Base-by-base conservation (phyloP, 306 rosid species). In the Hylodesmum podocarpum region DNA sequence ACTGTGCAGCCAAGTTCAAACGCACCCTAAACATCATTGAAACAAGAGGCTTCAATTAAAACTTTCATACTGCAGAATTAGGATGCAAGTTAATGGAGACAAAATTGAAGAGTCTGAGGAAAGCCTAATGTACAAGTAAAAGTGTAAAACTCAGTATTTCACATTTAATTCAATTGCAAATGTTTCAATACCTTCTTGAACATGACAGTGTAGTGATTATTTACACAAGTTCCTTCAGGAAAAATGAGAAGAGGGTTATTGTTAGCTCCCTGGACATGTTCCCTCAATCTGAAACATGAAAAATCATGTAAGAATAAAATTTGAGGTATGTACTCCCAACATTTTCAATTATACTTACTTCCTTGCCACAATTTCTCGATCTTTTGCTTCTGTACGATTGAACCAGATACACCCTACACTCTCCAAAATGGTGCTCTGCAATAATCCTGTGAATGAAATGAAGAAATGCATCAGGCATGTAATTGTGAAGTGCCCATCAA, bases 141-240 rank as follows among this genome's bases (percentile, higher is more conserved):
- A 61, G 36, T 19, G 54, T 40, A 62, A 59, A 62, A 62, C 46
- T 61, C 67, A 4, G 67, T 11, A 16, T 31, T 31, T 58, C 40
- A n/a, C 15, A 33, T 31, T 53, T 11, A 62, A 14, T 62, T 44
- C 59, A 11, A 55, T 9, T 31, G 22, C 54, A 74, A 65, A 66
- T 29, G 41, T 73, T 29, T 53, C 31, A 64, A 37, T 79, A 87
- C 97, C 92, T 90, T 92, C 85, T 92, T 92, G 87, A 92, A 92
- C 97, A 92, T 92, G 44, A 92, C 97, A 4, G 96, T 85, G 79
- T 92, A 92, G 78, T 92, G 93, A 75, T 90, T 92, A 84, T 90
- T 92, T 72, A 92, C 97, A 84, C 97, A 92, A 46, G 96, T 92
- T 87, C 97, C 96, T 80, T 92, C 93, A 6, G 97, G 97, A 79